phyloP scores from a whole-genome alignment of 2,329 filamentous ascomycete genomes.

The Stenocarpella maydis region DNA sequence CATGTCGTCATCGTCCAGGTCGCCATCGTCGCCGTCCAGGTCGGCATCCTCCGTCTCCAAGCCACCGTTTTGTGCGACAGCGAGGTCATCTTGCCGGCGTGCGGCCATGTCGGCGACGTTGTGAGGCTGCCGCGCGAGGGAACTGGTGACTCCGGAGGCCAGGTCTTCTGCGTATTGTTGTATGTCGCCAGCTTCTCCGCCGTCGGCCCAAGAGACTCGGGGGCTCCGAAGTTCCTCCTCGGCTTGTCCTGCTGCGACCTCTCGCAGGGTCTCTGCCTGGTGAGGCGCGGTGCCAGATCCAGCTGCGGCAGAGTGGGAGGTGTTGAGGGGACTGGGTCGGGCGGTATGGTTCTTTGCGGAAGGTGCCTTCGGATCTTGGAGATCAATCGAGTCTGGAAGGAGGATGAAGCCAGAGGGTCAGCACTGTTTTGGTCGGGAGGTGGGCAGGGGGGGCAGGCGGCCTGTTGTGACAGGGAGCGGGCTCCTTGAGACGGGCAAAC shows the following conservation, averaged over 20 bases:
- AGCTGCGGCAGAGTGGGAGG: conserved; percentile 56
- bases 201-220: conserved; percentile 62
- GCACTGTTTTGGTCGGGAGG: conserved; percentile 33
- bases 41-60: conserved; percentile 67
- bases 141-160: conserved; percentile 50
- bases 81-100: conserved; percentile 63
- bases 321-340: conserved; percentile 58
- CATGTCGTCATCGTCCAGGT: conserved; percentile 85
- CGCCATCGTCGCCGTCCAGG: conserved; percentile 71
- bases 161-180: conserved; percentile 57
- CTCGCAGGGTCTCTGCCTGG: conserved; percentile 84
- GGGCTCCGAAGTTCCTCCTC: conserved; percentile 75
- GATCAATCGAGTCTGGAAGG: conserved; percentile 85
- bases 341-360: conserved; percentile 82
- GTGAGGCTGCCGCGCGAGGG: conserved; percentile 45
- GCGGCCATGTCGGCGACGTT: conserved; percentile 43
- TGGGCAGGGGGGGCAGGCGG: conserved; percentile 22
- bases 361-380: conserved; percentile 83
- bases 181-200: conserved; percentile 50
- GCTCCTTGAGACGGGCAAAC: conserved; percentile 11
- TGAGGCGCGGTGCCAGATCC: conserved; percentile 67
- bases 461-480: conserved; percentile 13
- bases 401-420: conserved; percentile 41
- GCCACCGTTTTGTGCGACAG: conserved; percentile 69
- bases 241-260: conserved; percentile 78